Evolutionary conservation across 371 early-diverging fungal species (phyloP).

Genomic region (Mucor velutinosus): DNA sequence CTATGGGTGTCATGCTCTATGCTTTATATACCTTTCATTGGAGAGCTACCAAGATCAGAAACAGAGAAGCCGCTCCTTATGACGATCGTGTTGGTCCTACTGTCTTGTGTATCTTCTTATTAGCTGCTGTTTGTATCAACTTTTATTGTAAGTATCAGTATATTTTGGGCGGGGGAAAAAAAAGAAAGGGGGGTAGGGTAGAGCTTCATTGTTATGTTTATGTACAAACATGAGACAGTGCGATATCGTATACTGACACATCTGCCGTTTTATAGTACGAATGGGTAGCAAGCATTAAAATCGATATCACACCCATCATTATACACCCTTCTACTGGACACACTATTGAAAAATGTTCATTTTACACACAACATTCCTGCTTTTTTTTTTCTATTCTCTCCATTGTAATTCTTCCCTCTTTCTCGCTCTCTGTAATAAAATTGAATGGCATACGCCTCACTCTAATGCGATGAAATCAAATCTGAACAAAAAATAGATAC

Average conservation of each 20-base stretch:
- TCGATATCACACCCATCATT: not conserved
- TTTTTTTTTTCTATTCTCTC: not conserved
- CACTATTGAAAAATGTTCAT: not conserved
- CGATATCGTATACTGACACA: not conserved
- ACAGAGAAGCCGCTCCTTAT: slow-evolving; percentile 58
- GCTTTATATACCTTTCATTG: slow-evolving; percentile 84
- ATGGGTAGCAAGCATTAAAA: slow-evolving; percentile 26
- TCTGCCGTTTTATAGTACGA: slow-evolving; percentile 19
- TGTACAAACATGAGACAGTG: not conserved
- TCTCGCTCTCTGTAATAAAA: not conserved
- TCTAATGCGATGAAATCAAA: not conserved
- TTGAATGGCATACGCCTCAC: not conserved
- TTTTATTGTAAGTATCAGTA: slow-evolving; percentile 70
- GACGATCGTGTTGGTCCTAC: slow-evolving; percentile 68
- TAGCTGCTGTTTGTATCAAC: slow-evolving; percentile 75
- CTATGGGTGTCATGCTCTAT: slow-evolving; percentile 74
- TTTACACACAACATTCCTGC: not conserved
- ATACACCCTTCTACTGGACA: not conserved
- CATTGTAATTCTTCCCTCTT: not conserved
- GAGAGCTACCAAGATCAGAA: slow-evolving; percentile 71
- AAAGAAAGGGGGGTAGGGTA: not conserved
- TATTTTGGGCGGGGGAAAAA: not conserved
- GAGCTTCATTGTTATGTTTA: not conserved
- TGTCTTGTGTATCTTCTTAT: slow-evolving; percentile 71
- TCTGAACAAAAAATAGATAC: not conserved